Percentiles rank a stretch among this genome's conserved stretches.
These are phyloP conservation scores for Xylariaceae sp. DNA, from an alignment of 2,329 filamentous ascomycete species.

Conservation along the genomic window DNA sequence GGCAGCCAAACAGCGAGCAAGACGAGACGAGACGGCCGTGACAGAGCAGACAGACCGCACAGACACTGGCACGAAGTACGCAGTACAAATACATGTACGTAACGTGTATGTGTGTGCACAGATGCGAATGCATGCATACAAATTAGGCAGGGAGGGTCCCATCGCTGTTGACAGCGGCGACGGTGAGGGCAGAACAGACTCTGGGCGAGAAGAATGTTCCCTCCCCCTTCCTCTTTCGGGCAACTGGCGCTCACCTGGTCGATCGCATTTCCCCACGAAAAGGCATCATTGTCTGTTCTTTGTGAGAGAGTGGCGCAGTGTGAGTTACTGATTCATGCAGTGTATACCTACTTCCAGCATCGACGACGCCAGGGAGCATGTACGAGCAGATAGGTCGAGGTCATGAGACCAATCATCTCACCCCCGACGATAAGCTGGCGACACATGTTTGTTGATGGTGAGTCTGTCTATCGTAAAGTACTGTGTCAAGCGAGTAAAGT, in stretches of 20 bases:
- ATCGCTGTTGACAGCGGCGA: constrained; percentile 4
- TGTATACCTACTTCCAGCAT: neutral
- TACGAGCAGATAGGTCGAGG: neutral
- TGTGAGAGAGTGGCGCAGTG: constrained; percentile 11
- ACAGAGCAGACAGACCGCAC: neutral
- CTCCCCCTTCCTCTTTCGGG: constrained; percentile 14
- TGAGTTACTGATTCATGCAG: neutral
- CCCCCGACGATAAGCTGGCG: neutral
- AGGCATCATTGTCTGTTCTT: neutral
- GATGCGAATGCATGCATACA: constrained; percentile 2
- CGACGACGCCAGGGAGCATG: too few relatives aligned
- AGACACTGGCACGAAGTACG: neutral
- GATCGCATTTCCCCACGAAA: constrained; percentile 3
- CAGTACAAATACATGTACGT: neutral
- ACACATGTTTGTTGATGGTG: neutral
- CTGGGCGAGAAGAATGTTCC: constrained; percentile 1
- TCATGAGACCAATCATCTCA: neutral
- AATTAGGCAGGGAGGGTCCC: neutral
- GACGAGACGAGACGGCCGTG: neutral
- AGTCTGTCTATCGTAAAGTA: neutral
- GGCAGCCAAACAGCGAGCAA: too few relatives aligned
- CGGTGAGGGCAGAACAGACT: constrained; percentile 1
- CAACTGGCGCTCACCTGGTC: neutral
- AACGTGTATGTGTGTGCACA: neutral
- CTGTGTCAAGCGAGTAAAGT: too few relatives aligned